Base-by-base conservation (phyloP, 495 filamentous ascomycete species). In the Penicillium psychrofluorescens region DNA sequence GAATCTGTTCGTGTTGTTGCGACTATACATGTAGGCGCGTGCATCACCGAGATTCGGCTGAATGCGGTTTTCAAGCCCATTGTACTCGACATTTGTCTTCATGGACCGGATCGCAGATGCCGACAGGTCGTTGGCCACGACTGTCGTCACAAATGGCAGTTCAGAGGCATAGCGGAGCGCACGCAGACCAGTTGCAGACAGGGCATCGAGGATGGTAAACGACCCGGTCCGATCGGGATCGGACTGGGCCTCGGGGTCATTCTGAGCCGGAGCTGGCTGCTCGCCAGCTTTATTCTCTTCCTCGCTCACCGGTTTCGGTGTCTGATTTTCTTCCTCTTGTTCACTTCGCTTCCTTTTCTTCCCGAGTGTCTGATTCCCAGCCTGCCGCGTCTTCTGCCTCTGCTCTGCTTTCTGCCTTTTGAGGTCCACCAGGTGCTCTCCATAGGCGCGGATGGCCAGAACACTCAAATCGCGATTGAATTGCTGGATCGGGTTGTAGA, bases 401-500 rank as follows among this genome's bases (percentile, higher is more conserved):
- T 64, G 61, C 27, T 63, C 67, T 48, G 52, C 49, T 47, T 56
- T 62, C 40, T 59, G 44, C 43, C 59, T 65, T 45, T 56, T 66
- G 40, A 49, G n/a, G 29, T 62, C 72, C 11, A 85, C 41, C 11
- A 76, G 58, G 46, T 88, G 80, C 41, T 92, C 81, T 0, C 82
- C 86, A 67, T 86, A 95, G 0, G 83, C 81, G 55, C 82, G 84
- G 54, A 97, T 94, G 12, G 90, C 86, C 14, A 97, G 75, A 29
- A 96, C 85, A 55, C 87, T 95, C 51, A 98, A 67, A 65, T 98
- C 92, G 8, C 92, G 80, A 68, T 98, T 98, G 72, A 95, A 98
- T 62, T 97, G 94, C 58, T 97, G 94, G 35, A 98, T 95, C 0
- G 92, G 91, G 51, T 98, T 98, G 70, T 98, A 98, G 61, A 98